Percentiles rank a stretch among this genome's conserved stretches.
Evolutionary conservation across 2,329 filamentous ascomycete species (phyloP).

Genomic region (Rhinocladiella mackenziei): DNA sequence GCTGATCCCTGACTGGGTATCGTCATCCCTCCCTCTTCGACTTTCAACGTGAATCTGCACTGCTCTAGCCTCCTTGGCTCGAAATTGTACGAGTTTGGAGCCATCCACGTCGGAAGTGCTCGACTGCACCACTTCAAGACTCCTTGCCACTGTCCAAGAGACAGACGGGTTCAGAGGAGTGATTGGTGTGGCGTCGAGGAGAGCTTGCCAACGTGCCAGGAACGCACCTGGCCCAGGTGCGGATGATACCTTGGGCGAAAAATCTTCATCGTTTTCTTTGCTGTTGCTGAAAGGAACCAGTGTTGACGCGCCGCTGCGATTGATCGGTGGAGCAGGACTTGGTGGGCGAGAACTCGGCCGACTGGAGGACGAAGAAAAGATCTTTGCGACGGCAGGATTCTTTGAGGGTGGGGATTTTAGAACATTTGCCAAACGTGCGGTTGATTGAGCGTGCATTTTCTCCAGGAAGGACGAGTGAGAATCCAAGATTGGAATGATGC

Average conservation of each 20-base stretch:
- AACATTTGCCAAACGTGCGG: constrained; percentile 54
- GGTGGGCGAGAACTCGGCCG: constrained; percentile 17
- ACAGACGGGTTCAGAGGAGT: constrained; percentile 57
- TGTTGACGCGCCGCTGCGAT: constrained; percentile 8
- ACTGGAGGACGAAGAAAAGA: constrained; percentile 17
- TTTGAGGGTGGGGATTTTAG: constrained; percentile 41
- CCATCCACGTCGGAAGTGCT: constrained; percentile 30
- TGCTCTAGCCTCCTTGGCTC: constrained; percentile 33
- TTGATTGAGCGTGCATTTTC: constrained; percentile 52
- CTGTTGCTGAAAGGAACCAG: constrained; percentile 27
- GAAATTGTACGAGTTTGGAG: constrained; percentile 40
- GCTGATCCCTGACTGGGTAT: constrained; percentile 26
- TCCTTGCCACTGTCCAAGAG: constrained; percentile 51
- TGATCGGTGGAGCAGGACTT: constrained; percentile 12
- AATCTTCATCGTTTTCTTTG: neutral
- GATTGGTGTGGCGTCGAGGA: constrained; percentile 66
- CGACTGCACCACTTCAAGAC: constrained; percentile 38
- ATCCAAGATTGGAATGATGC: constrained; percentile 54
- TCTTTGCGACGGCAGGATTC: constrained; percentile 25
- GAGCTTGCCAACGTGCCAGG: constrained; percentile 65
- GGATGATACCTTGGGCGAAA: constrained; percentile 26
- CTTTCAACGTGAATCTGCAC: constrained; percentile 31
- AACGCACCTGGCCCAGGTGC: constrained; percentile 67
- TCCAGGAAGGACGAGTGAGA: constrained; percentile 59
- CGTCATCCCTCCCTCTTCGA: constrained; percentile 1